These are phyloP conservation scores for Amaranthus palmeri DNA, from an alignment of 148 eudicot genomes.

Conservation along the genomic window DNA sequence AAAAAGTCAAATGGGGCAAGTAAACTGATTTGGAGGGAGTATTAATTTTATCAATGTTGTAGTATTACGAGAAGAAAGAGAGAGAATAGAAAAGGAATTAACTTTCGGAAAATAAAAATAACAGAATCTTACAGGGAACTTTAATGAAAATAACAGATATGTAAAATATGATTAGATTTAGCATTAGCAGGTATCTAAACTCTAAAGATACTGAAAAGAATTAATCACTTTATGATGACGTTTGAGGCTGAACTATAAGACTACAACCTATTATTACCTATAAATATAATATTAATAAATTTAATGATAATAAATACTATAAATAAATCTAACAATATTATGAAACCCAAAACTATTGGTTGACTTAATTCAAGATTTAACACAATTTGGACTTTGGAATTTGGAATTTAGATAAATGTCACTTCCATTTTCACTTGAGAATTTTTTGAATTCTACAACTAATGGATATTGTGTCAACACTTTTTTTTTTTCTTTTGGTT, in stretches of 20 bases:
- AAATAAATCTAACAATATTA: neutral
- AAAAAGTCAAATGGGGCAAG: too few species aligned
- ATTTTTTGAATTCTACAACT: neutral
- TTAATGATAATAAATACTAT: neutral
- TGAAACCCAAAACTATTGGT: neutral
- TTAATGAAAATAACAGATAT: neutral
- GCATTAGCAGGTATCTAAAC: neutral
- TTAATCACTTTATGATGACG: slow-evolving; percentile 5
- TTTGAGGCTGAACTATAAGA: neutral
- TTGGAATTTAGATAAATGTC: too few species aligned
- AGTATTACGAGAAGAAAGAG: neutral
- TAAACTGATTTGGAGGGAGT: too few species aligned
- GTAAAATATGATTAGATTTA: neutral
- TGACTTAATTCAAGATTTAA: neutral
- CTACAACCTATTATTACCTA: neutral
- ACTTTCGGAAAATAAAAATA: neutral
- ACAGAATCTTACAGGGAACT: neutral
- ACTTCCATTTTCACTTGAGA: neutral
- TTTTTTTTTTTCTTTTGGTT: too few species aligned
- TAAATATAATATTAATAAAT: too few species aligned
- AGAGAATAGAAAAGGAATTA: neutral
- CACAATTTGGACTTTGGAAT: too few species aligned
- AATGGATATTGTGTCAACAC: neutral
- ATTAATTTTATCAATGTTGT: too few species aligned
- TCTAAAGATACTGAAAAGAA: neutral